Base-by-base conservation (phyloP, 2,329 filamentous ascomycete genomes). In the Penicillium rolfsii region DNA sequence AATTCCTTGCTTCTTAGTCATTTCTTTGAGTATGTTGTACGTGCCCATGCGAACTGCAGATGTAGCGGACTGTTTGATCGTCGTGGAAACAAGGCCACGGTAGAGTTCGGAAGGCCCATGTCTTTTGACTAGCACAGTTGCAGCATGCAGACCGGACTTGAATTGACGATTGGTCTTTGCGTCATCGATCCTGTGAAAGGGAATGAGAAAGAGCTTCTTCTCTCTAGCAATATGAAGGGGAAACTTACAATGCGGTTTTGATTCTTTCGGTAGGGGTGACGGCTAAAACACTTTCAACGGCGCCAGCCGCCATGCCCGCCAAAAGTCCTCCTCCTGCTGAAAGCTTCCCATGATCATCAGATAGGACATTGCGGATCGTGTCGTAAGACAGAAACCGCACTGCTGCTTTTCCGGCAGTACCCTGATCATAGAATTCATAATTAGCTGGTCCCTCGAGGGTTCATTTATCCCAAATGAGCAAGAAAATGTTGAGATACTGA, bases 211-310 rank as follows among this genome's bases (percentile, higher is more conserved):
- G 59, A 58, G 58, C 28, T 28, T 57, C 52, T 24, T 28, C 8
- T 4, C 22, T 11, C 11, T 16, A 7, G 2, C 19, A 19, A 5
- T 40, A 35, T n/a, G 4, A 24, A 19, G 16, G 46, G 28, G 1
- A 26, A 1, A 55, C 60, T 46, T 22, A 69, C 69, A 89, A 71
- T 0, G 87, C 87, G 1, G 88, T 90, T 71, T 90, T 90, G 69
- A 90, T 85, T 16, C 87, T 80, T 68, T 90, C 88, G 0, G 86
- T 88, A 0, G 88, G 88, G 2, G 87, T 90, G 0, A 90, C 87
- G 1, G 86, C 87, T n/a, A 84, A 81, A 0, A 87, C 79, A 57
- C 82, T 86, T 19, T 87, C 87, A 0, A 87, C 81, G 0, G 86
- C 81, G 0, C 88, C 88, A 0, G 86, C 84, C 1, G 80, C 76